Conservation (phyloP, 75 land plant genomes). For the Picea glauca region DNA sequence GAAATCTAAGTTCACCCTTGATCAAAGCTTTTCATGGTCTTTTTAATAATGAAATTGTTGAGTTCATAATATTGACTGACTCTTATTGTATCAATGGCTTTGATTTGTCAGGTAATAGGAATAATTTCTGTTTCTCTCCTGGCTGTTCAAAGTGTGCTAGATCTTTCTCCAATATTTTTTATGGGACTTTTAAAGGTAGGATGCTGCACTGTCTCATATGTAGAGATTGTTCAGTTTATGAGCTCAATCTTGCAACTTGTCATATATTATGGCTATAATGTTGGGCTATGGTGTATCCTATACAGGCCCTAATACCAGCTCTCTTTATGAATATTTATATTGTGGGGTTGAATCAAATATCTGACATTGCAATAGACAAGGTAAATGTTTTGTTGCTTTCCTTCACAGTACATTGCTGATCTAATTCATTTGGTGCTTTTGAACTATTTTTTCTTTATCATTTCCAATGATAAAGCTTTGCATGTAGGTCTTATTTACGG, state of each 20-base stretch:
- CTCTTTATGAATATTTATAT: slow-evolving; percentile 95
- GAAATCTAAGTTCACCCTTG: slow-evolving; percentile 5
- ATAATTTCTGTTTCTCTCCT: slow-evolving; percentile 89
- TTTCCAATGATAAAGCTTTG: background rate
- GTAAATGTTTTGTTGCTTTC: slow-evolving; percentile 19
- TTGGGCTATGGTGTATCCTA: background rate
- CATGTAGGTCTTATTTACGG: background rate
- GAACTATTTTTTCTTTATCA: background rate
- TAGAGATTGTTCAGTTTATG: background rate
- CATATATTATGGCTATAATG: slow-evolving; percentile 2
- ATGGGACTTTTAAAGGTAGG: slow-evolving; percentile 81
- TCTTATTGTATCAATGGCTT: background rate
- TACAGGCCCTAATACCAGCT: slow-evolving; percentile 88
- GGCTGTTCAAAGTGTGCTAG: slow-evolving; percentile 76
- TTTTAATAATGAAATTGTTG: slow-evolving; percentile 7
- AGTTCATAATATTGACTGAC: background rate
- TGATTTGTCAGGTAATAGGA: slow-evolving; percentile 64
- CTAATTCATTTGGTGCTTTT: background rate
- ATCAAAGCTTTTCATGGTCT: background rate
- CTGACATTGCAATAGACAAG: slow-evolving; percentile 95
- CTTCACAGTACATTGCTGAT: background rate
- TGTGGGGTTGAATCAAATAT: slow-evolving; percentile 92
- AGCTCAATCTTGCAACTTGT: background rate
- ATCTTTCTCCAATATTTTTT: slow-evolving; percentile 69
- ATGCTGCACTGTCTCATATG: background rate